Base-by-base conservation (phyloP, 495 filamentous ascomycete species). In the Tricharina praecox region DNA sequence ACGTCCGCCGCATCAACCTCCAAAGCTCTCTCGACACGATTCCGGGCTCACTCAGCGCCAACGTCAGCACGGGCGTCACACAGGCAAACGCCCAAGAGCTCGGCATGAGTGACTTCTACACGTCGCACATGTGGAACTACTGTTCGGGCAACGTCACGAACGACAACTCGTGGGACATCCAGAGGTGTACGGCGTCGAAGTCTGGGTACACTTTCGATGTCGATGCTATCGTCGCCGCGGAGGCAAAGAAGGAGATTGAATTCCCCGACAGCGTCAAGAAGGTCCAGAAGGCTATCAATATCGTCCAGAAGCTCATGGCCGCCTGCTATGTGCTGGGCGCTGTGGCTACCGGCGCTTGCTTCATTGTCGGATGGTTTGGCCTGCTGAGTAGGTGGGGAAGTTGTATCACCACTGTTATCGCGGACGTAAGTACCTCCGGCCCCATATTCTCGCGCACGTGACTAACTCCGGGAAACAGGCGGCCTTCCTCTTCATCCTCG, bases 41-140 rank as follows among this genome's bases (percentile, higher is more conserved):
- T 21, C 47, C 57, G 0, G 40, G 36, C 50, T 49, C 60, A 9
- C 36, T 50, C 25, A 44, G 49, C 20, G 48, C 63, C 20, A 20
- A 48, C 8, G 15, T 32, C 2, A 10, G 19, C 41, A 37, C 54
- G 5, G 45, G 57, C 24, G 18, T 65, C 24, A 51, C 37, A 71
- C 69, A 56, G 20, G n/a, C 13, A 20, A 37, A 37, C 62, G 75
- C 74, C 20, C 47, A 60, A 1, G 67, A 77, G 8, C 67, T 78
- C 21, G 68, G 71, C 20, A 68, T 96, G 35, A 70, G 68, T 45
- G 78, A 92, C 63, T 73, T 77, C 58, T 96, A 96, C 72, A 71
- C 76, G 43, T 70, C 94, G 60, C 74, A 73, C 51, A 69, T 97
- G 23, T 93, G 81, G 81, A 80, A 81, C 60, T 95, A 86, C 74